Base-by-base conservation (phyloP, 1,284 basidiomycete species). In the Ceratobasidium papillatum region DNA sequence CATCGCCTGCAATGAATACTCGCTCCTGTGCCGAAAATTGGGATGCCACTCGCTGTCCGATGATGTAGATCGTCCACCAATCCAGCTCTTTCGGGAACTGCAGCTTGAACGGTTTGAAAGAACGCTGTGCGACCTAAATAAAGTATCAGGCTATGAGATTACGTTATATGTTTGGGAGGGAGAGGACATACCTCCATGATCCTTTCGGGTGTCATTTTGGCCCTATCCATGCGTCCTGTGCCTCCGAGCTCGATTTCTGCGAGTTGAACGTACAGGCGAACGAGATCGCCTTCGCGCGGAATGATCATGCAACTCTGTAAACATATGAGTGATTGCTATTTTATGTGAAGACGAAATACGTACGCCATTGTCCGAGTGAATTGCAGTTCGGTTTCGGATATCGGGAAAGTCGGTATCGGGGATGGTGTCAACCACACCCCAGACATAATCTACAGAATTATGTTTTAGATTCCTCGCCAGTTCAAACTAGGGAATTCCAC, bases 1-100 rank as follows among this genome's bases (percentile, higher is more conserved):
- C 91, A 81, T 93, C 91, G 0, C 93, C 92, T 0, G 90, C 91
- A 76, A 94, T 94, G 81, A 94, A 94, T 2, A 94, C 86, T 0
- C 93, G 87, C 19, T 94, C 88, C 30, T 88, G 81, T 1, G 87
- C 83, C 3, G 90, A 89, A 81, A 88, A 94, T 14, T 83, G 83
- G 3, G 90, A 87, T 1, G 92, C 91, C 1, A 94, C 90, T 9
- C 93, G 87, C 80, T 94, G 93, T 1, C 92, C 92, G 85, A 93
- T 90, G 77, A 87, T 86, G 78, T 94, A 94, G 32, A 92, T 84
- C 0, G 91, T 93, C 90, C 90, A 95, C 94, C 94, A 95, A 51
- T 93, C 88, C 30, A 92, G 84, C 14, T 83, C 81, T 30, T 88
- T 83, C 2, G 87, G 86, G 14, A 86, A 85, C 4, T 86, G 82